Percentiles rank a stretch among this genome's conserved stretches.
Conservation (phyloP, 1,284 basidiomycete genomes). For the Ustilago shanxiensis region DNA sequence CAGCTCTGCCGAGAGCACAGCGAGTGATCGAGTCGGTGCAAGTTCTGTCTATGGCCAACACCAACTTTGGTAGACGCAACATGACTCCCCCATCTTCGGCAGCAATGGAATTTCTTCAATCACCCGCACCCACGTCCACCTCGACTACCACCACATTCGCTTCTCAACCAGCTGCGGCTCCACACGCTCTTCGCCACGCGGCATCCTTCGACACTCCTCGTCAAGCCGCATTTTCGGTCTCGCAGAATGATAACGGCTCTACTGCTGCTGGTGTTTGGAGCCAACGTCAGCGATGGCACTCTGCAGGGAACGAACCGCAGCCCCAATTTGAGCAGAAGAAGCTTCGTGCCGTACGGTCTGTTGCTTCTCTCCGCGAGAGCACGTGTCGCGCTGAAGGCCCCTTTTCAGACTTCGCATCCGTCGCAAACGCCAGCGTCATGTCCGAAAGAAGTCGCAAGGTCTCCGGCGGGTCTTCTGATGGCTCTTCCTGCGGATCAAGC, state of each 20-base stretch:
- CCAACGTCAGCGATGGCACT: conserved; percentile 23
- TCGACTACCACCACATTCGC: background rate
- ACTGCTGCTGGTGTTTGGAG: conserved; percentile 6
- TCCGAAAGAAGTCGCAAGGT: conserved; percentile 8
- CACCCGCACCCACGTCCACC: conserved; percentile 3
- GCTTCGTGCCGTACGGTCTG: conserved; percentile 8
- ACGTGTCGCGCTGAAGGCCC: background rate
- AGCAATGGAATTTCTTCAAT: conserved; percentile 26
- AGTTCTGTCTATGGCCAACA: background rate
- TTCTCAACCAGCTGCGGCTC: background rate
- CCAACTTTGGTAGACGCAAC: background rate
- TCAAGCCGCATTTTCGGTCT: background rate
- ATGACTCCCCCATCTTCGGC: conserved; percentile 21
- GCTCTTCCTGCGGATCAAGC: conserved; percentile 6
- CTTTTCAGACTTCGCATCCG: background rate
- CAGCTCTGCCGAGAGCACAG: background rate
- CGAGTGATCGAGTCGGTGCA: conserved; percentile 1
- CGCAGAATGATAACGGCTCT: background rate
- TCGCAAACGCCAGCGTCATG: background rate
- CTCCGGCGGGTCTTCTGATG: conserved; percentile 9
- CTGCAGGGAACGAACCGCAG: conserved; percentile 4
- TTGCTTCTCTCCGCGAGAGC: conserved; percentile 19
- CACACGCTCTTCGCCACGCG: conserved; percentile 8
- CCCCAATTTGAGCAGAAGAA: background rate
- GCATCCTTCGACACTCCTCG: conserved; percentile 16